phyloP scores from a whole-genome alignment of 1,139 yeast genomes.

The Lodderomyces jiufengensis region DNA sequence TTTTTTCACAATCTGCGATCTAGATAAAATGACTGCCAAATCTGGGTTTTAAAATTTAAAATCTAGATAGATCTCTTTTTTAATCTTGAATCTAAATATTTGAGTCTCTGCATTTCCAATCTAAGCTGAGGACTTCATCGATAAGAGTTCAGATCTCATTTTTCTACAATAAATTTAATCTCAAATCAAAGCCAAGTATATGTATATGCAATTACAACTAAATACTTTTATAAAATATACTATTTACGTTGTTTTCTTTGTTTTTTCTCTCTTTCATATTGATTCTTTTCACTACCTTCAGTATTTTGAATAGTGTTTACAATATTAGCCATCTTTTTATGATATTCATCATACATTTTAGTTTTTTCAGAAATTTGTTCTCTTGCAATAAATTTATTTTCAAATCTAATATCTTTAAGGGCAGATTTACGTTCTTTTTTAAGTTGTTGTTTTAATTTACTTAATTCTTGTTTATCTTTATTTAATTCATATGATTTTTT shows the following conservation, averaged over 20 bases:
- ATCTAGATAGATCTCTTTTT: too few relatives aligned
- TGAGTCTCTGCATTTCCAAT: too few relatives aligned
- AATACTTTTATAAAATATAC: too few relatives aligned
- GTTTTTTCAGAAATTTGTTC: slow-evolving; percentile 80
- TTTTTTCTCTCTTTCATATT: slow-evolving; percentile 80
- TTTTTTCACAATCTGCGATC: too few relatives aligned
- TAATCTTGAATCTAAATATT: too few relatives aligned
- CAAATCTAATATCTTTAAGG: slow-evolving; percentile 86
- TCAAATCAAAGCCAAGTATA: too few relatives aligned
- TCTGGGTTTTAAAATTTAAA: too few relatives aligned
- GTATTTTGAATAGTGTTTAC: slow-evolving; percentile 83
- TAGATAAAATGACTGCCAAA: too few relatives aligned
- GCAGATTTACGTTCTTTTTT: slow-evolving; percentile 91
- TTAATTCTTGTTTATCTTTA: slow-evolving; percentile 74
- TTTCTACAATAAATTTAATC: too few relatives aligned
- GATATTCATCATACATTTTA: slow-evolving; percentile 72
- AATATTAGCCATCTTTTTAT: slow-evolving; percentile 82
- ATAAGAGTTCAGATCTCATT: too few relatives aligned
- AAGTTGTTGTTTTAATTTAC: slow-evolving; percentile 76
- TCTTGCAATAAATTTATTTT: slow-evolving; percentile 80
- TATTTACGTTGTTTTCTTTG: slow-evolving; percentile 39
- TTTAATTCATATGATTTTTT: slow-evolving; percentile 88
- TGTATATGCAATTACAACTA: too few relatives aligned
- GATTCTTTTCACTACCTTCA: slow-evolving; percentile 92
- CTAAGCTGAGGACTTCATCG: too few relatives aligned